A percentile compares a stretch with the other conserved stretches of the same genome.
Evolutionary conservation across 225 moss, liverwort and hornwort species (phyloP).

Genomic region (Anthoceros angustus): DNA sequence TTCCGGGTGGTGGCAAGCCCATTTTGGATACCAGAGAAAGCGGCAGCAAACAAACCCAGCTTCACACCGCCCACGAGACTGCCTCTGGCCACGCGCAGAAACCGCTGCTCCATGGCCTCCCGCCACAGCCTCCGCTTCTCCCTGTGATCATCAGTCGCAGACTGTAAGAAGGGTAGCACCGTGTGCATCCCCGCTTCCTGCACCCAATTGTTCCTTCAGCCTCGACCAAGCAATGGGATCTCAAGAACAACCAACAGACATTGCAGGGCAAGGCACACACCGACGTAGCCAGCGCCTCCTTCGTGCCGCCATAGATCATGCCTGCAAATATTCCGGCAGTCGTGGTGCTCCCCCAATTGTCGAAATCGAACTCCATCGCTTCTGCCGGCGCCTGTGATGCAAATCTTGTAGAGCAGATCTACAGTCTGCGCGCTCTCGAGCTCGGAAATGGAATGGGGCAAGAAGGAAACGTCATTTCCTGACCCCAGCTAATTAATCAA

Average conservation of each 20-base stretch:
- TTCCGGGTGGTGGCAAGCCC: neutral
- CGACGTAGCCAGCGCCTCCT: constrained; percentile 1
- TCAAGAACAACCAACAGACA: neutral
- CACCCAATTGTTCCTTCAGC: neutral
- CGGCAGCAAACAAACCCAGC: neutral
- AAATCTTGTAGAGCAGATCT: too few species aligned
- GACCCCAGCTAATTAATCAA: too few species aligned
- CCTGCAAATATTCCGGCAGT: neutral
- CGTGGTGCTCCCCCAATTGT: neutral
- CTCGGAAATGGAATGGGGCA: too few species aligned
- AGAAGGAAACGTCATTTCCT: too few species aligned
- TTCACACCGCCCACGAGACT: neutral
- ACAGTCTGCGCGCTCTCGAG: too few species aligned
- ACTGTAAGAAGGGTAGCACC: neutral
- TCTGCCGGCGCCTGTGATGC: too few species aligned
- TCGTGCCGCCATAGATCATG: neutral
- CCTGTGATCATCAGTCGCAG: neutral
- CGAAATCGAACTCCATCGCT: neutral
- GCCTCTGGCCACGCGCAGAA: neutral
- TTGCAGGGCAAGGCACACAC: neutral
- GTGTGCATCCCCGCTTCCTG: neutral
- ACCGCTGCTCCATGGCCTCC: constrained; percentile 6
- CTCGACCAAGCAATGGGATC: neutral
- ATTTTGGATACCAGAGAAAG: neutral
- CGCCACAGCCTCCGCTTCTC: constrained; percentile 2